phyloP scores from a whole-genome alignment of 306 rosid species.

The Ormosia emarginata region DNA sequence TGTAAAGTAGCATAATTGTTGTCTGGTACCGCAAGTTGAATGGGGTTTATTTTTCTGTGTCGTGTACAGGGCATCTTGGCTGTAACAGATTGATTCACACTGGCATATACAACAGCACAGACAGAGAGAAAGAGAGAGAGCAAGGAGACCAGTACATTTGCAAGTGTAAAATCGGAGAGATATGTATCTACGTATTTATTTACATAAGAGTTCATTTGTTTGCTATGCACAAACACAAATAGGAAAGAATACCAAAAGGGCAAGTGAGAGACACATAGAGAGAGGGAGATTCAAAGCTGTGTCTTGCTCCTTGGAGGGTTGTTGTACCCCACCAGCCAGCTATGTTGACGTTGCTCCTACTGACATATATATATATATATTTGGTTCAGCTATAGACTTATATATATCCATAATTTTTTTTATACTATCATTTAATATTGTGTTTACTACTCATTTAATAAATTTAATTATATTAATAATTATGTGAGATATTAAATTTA shows the following conservation, averaged over 20 bases:
- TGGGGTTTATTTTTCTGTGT: conserved; percentile 37
- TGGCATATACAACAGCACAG: conserved; percentile 17
- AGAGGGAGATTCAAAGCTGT: conserved; percentile 46
- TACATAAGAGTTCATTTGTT: neutral
- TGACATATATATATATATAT: neutral
- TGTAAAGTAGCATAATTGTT: conserved; percentile 82
- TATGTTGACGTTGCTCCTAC: conserved; percentile 86
- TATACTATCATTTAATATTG: no score
- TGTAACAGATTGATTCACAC: conserved; percentile 45
- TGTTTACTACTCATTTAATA: no score
- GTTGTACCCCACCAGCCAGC: conserved; percentile 87
- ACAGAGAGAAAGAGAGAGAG: neutral
- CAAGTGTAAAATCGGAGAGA: conserved; percentile 11
- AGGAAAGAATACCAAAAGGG: neutral
- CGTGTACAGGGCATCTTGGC: conserved; percentile 64
- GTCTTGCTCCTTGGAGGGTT: conserved; percentile 61
- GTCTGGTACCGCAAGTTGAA: conserved; percentile 82
- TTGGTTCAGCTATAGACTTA: neutral
- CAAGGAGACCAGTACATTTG: neutral
- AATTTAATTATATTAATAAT: no score
- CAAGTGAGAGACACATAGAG: conserved; percentile 8
- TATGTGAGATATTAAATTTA: no score
- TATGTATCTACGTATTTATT: conserved; percentile 8
- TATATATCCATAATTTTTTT: no score
- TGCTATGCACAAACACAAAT: neutral